Evolutionary conservation across 176 grass and related monocot genomes (phyloP), one percentile per base, ranked within the genome.

Genomic region (Typha latifolia): DNA sequence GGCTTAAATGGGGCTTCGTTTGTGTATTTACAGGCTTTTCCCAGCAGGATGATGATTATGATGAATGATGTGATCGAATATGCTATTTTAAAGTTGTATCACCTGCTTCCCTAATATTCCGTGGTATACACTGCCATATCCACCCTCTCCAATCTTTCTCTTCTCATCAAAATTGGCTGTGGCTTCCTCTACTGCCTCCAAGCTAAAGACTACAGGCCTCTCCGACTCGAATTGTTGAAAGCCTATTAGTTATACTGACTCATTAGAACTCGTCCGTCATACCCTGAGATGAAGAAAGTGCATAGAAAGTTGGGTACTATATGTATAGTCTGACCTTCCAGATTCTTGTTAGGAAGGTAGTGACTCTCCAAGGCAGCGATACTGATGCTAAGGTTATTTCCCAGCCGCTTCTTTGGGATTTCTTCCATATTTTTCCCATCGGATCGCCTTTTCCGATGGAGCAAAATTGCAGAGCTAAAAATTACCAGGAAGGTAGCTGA

Each of bases 111-210:
- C 83, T 32, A 86, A 72, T 50, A 91, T 78, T 56, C 88, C 80
- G 12, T 86, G 74, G 71, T 84, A 91, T 20, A 91, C 88, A 69
- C 78, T 86, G 14, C 77, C 83, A 47, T 84, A 86, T 74, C 84
- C 88, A 72, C 88, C 88, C 78, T 91, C 84, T 7, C 88, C 80
- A 14, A 91, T 86, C 77, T 91, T 90, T 70, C 80, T 83, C 31
- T 71, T 86, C 64, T 76, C 80, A 48, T 83, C 71, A 5, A 84
- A 91, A 49, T 63, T 79, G 67, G 66, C 74, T 57, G 83, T 84
- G 48, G 83, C 77, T 66, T 81, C 76, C 57, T 59, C 77, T 50
- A 91, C 12, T 37, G 21, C 29, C 51, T 81, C 79, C 77, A 90
- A 68, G 26, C 63, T 83, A 62, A 90, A 90, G 73, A 78, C 79